phyloP scores from a whole-genome alignment of 1,284 basidiomycete genomes.

The Leccinum solheimii region DNA sequence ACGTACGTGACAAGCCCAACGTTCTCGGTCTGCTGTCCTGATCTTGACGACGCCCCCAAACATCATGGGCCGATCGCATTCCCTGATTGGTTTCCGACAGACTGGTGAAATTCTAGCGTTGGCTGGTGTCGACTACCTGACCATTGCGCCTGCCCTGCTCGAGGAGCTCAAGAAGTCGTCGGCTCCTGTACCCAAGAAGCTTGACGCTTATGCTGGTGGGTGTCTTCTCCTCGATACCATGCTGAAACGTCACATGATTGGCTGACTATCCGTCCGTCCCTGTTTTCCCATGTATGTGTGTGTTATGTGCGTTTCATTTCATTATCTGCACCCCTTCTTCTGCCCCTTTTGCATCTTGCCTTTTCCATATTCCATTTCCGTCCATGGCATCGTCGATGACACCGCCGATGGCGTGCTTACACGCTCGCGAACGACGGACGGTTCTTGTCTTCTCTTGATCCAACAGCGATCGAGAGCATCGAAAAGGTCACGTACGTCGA shows the following conservation, averaged over 20 bases:
- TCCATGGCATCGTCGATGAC: background rate
- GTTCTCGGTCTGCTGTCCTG: conserved; percentile 1
- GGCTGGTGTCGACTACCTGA: conserved; percentile 96
- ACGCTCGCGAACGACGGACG: background rate
- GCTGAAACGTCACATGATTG: conserved; percentile 1
- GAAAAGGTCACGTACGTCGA: conserved; percentile 87
- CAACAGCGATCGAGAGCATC: conserved; percentile 51
- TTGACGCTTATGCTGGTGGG: conserved; percentile 70
- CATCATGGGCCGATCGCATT: conserved; percentile 21
- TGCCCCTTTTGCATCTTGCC: background rate
- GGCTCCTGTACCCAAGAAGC: conserved; percentile 80
- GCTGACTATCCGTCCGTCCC: conserved; percentile 4
- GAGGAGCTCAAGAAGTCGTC: conserved; percentile 89
- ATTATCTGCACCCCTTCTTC: background rate
- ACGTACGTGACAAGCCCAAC: conserved; percentile 52
- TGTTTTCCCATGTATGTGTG: background rate
- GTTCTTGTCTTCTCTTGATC: background rate
- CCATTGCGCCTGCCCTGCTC: conserved; percentile 89
- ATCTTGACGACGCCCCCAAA: background rate
- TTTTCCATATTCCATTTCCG: background rate
- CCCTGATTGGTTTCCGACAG: conserved; percentile 43
- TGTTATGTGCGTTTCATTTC: background rate
- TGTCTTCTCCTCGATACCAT: conserved; percentile 16
- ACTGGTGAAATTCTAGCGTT: conserved; percentile 91
- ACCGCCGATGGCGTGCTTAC: background rate